Percentiles rank a stretch among this genome's conserved stretches.
These are phyloP conservation scores for Pythium periplocum DNA, from an alignment of 352 stramenopile genomes.

Conservation along the genomic window DNA sequence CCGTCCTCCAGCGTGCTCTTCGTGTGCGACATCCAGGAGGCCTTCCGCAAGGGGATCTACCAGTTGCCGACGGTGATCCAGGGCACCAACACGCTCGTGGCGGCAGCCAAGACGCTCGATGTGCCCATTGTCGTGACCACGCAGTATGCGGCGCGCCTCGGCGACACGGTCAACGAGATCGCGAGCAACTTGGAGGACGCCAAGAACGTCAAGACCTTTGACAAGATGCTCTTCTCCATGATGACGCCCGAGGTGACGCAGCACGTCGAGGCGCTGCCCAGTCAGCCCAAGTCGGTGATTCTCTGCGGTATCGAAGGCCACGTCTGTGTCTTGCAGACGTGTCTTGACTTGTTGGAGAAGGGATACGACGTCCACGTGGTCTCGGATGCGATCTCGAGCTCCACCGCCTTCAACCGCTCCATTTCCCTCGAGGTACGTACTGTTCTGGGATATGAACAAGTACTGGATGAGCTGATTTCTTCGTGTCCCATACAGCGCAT, in stretches of 20 bases:
- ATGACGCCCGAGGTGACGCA: constrained; percentile 89
- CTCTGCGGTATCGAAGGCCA: constrained; percentile 97
- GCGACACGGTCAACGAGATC: constrained; percentile 81
- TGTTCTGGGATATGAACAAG: not conserved
- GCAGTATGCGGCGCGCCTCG: constrained; percentile 95
- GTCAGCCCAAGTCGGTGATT: constrained; percentile 77
- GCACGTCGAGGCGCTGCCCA: constrained; percentile 52
- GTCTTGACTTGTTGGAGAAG: constrained; percentile 93
- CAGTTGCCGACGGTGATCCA: constrained; percentile 90
- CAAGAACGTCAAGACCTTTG: constrained; percentile 72
- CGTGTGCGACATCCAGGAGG: constrained; percentile 96
- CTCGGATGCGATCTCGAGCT: constrained; percentile 92
- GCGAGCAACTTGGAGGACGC: constrained; percentile 39
- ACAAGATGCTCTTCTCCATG: constrained; percentile 99
- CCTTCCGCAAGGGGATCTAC: constrained; percentile 93
- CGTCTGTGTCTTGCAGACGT: constrained; percentile 95
- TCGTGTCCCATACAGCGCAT: constrained; percentile 61
- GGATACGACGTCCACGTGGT: constrained; percentile 97
- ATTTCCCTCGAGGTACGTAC: constrained; percentile 81
- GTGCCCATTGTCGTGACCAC: constrained; percentile 94
- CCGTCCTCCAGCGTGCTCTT: constrained; percentile 86
- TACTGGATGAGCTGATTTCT: not conserved
- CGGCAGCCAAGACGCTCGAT: constrained; percentile 79
- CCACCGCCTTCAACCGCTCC: constrained; percentile 83
- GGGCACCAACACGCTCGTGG: constrained; percentile 65